Conservation (phyloP, 2,329 filamentous ascomycete species). For the Sarocladium kiliense region DNA sequence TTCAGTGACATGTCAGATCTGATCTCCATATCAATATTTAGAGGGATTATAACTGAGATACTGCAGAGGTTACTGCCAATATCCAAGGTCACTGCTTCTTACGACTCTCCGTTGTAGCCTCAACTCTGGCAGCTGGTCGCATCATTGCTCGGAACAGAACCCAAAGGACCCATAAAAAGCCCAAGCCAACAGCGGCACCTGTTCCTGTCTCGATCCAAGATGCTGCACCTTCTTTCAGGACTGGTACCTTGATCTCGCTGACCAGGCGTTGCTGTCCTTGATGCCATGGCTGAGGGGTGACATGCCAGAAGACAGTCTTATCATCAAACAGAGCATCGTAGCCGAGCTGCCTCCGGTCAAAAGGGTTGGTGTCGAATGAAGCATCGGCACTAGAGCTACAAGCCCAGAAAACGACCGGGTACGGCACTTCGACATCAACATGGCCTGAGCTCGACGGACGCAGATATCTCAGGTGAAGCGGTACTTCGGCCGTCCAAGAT, state of each 20-base stretch:
- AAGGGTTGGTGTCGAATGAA: slow-evolving; percentile 73
- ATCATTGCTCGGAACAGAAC: slow-evolving; percentile 34
- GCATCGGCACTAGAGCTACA: slow-evolving; percentile 62
- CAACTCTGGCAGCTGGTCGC: not conserved
- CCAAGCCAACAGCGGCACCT: slow-evolving; percentile 51
- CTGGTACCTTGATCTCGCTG: slow-evolving; percentile 57
- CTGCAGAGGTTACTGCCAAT: not conserved
- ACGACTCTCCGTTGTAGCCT: not conserved
- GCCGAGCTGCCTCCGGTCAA: slow-evolving; percentile 78
- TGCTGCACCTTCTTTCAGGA: slow-evolving; percentile 50
- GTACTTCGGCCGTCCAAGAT: slow-evolving; percentile 64
- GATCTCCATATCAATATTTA: not conserved
- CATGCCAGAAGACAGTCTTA: slow-evolving; percentile 82
- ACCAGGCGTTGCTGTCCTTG: slow-evolving; percentile 32
- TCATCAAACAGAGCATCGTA: slow-evolving; percentile 77
- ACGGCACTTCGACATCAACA: slow-evolving; percentile 58
- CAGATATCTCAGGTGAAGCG: slow-evolving; percentile 82
- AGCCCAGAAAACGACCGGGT: slow-evolving; percentile 86
- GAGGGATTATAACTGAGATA: not conserved
- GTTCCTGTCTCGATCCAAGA: slow-evolving; percentile 51
- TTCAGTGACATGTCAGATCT: too few relatives aligned
- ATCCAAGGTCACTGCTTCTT: not conserved
- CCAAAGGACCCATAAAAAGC: slow-evolving; percentile 66
- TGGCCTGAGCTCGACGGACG: slow-evolving; percentile 53
- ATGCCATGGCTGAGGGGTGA: slow-evolving; percentile 43